Evolutionary conservation across 192 early-diverging fungal species (phyloP), one percentile per base, ranked within the genome.

Genomic region (Umbelopsis isabellina): DNA sequence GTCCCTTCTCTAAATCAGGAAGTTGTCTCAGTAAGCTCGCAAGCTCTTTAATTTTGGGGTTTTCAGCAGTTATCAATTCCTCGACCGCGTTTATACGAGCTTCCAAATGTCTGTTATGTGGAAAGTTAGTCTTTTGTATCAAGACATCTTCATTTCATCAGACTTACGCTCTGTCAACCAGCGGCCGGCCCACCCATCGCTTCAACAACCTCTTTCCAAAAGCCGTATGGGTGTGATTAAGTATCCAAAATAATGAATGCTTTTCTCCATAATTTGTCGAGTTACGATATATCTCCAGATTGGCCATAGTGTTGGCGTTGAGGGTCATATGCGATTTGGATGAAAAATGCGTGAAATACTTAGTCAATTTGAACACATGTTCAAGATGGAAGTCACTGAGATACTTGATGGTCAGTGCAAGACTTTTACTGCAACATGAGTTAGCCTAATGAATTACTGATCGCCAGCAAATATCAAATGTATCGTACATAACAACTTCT

Each of bases 171-270:
- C 71, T 69, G 69, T 91, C 73, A 4, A 90, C 78, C 25, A 94
- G 75, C 1, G 92, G 92, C 50, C 79, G 79, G 8, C 81, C 85
- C 6, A 92, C 73, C 92, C 92, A 94, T 49, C 86, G 87, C 67
- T 83, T 82, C 35, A 94, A 72, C 50, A 90, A 66, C 11, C 93
- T 68, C 30, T 79, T 46, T 13, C 91, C 93, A 73, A 93, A 91
- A 48, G 76, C 77, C 0, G 91, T 91, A 2, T 51, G 67, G 7
- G 92, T 94, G 69, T 91, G 83, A 70, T 94, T 83, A 23, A 94
- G 67, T 9, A 89, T 76, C 69, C 77, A 80, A 23, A 91, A 77
- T 15, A 94, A 72, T 0, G 80, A 81, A 2, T 87, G 88, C 10
- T 75, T 58, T n/a, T 72, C 75, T 8, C 65, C 64, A 55, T 72